A percentile compares a stretch with the other conserved stretches of the same genome.
phyloP scores from a whole-genome alignment of 2,329 filamentous ascomycete genomes.

The Exophiala sideris region DNA sequence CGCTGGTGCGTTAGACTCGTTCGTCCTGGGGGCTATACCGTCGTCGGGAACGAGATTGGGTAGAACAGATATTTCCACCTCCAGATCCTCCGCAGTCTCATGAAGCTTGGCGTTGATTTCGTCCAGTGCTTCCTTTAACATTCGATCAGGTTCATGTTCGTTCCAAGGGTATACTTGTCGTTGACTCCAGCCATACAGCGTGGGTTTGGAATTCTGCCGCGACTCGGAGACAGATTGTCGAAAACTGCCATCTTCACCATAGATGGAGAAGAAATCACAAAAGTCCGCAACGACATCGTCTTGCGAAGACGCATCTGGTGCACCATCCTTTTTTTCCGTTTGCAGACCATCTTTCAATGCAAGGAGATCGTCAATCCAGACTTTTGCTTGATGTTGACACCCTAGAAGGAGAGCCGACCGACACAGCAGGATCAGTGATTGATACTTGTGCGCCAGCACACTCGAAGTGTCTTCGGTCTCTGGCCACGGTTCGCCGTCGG shows the following conservation, averaged over 20 bases:
- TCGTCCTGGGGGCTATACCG: constrained; percentile 1
- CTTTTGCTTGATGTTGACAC: constrained; percentile 14
- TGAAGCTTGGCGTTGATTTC: constrained; percentile 69
- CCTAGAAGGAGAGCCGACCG: constrained; percentile 17
- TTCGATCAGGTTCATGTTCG: constrained; percentile 56
- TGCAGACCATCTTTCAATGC: not conserved
- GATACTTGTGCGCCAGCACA: constrained; percentile 19
- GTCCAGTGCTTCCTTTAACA: constrained; percentile 54
- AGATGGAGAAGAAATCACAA: constrained; percentile 38
- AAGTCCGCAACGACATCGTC: constrained; percentile 37
- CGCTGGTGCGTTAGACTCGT: constrained; percentile 24
- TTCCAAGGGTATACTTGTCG: constrained; percentile 65
- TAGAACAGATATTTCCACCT: constrained; percentile 70
- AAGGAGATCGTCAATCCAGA: constrained; percentile 17
- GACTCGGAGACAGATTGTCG: constrained; percentile 2
- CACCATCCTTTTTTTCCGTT: not conserved
- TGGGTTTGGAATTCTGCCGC: constrained; percentile 2
- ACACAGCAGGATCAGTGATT: constrained; percentile 15
- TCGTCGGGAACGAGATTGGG: constrained; percentile 60
- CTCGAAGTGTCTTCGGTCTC: constrained; percentile 20
- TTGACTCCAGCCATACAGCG: constrained; percentile 36
- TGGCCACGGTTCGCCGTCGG: constrained; percentile 31
- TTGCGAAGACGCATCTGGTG: not conserved
- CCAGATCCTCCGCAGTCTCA: constrained; percentile 68
- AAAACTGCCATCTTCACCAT: constrained; percentile 19